Conservation (phyloP, 129 eudicot species). For the Flaveria sonorensis region DNA sequence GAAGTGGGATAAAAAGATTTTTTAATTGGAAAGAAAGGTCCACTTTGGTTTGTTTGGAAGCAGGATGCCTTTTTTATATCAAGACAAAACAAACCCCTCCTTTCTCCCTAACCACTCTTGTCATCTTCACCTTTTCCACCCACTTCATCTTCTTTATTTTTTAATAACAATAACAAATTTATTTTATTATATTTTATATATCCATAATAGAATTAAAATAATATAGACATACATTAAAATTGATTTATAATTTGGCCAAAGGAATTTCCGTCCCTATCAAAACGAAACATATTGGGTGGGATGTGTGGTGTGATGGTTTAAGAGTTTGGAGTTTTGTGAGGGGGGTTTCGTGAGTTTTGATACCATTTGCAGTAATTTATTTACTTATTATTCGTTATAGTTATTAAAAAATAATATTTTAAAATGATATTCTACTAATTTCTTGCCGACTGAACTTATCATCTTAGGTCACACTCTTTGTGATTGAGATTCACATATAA, state of each 20-base stretch:
- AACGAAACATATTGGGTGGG: constrained; percentile 17
- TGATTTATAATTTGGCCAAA: constrained; percentile 11
- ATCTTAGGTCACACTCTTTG: background rate
- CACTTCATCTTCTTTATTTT: constrained; percentile 34
- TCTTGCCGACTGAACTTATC: constrained; percentile 10
- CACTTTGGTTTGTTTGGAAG: constrained; percentile 46
- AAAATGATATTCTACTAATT: constrained; percentile 12
- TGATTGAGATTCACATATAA: background rate
- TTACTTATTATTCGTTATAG: background rate
- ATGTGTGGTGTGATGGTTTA: constrained; percentile 9
- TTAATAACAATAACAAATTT: background rate
- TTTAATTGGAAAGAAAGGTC: constrained; percentile 38
- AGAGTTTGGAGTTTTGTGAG: constrained; percentile 28
- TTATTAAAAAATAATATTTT: background rate
- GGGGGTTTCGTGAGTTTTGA: constrained; percentile 21
- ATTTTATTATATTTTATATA: background rate
- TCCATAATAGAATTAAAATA: constrained; percentile 17
- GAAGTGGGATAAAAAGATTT: constrained; percentile 22
- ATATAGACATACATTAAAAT: background rate
- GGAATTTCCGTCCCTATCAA: constrained; percentile 8
- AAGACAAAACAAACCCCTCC: constrained; percentile 44
- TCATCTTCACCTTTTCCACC: constrained; percentile 45
- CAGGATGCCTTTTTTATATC: constrained; percentile 43
- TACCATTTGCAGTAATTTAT: background rate
- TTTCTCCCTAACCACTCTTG: constrained; percentile 46